Evolutionary conservation across 2,329 filamentous ascomycete species (phyloP).

Genomic region (Colletotrichum higginsianum): DNA sequence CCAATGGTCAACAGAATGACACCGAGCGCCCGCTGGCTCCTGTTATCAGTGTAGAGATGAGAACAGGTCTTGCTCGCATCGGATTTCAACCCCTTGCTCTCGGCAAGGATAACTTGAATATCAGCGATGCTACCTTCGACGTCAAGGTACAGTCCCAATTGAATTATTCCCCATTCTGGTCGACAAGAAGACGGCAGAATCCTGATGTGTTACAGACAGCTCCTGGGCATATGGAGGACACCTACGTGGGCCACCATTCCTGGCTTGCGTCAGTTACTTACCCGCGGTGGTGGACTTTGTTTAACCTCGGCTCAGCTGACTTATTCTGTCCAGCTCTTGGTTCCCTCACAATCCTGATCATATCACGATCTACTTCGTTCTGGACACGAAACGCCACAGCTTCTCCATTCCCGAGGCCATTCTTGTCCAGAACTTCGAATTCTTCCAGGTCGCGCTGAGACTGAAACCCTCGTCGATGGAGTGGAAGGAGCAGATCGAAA

Average conservation of each 20-base stretch:
- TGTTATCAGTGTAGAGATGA: neutral
- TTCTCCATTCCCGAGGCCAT: conserved; percentile 21
- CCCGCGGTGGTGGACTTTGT: no score
- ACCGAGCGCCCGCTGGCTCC: neutral
- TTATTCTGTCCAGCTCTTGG: conserved; percentile 8
- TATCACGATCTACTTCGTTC: conserved; percentile 9
- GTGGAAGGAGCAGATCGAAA: conserved; percentile 6
- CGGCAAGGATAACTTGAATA: neutral
- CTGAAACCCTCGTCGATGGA: neutral
- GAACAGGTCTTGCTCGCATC: neutral
- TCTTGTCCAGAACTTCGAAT: conserved; percentile 11
- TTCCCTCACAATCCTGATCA: conserved; percentile 30
- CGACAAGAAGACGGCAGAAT: neutral
- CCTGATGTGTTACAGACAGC: conserved; percentile 5
- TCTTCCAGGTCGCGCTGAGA: neutral
- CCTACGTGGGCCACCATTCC: conserved; percentile 11
- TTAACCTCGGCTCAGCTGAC: neutral
- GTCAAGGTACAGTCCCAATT: conserved; percentile 3
- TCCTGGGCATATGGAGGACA: conserved; percentile 13
- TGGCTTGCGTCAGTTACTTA: conserved; percentile 26
- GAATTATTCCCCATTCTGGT: neutral
- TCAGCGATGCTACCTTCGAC: conserved; percentile 7
- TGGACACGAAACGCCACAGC: neutral
- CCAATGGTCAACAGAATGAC: neutral
- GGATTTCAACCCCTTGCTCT: neutral